Percentiles rank a stretch among this genome's conserved stretches.
phyloP scores from a whole-genome alignment of 2,329 filamentous ascomycete genomes.

The Verticillium klebahnii region DNA sequence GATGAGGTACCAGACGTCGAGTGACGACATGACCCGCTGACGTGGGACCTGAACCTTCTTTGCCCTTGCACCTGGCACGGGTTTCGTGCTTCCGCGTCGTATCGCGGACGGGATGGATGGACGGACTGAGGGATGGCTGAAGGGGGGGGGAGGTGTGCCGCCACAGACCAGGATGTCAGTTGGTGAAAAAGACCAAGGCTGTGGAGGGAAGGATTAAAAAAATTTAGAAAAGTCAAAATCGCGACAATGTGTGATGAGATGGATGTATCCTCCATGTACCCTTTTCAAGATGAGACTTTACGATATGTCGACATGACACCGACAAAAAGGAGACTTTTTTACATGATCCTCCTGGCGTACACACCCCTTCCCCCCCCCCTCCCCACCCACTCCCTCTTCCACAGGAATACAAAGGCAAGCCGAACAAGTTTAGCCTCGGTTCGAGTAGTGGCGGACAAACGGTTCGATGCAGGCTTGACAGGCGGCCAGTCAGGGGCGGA shows the following conservation, averaged over 20 bases:
- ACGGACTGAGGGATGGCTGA: neutral
- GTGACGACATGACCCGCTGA: neutral
- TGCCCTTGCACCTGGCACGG: neutral
- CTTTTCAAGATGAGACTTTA: neutral
- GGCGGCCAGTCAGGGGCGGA: neutral
- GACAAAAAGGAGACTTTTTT: neutral
- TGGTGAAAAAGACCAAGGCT: neutral
- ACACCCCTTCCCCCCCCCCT: neutral
- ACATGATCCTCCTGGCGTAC: neutral
- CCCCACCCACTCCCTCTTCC: neutral
- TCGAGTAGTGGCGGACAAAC: neutral
- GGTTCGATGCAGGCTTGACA: neutral
- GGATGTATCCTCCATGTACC: neutral
- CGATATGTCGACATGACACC: neutral
- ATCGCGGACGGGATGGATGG: neutral
- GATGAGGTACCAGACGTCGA: neutral
- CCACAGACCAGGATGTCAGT: neutral
- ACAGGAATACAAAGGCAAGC: neutral
- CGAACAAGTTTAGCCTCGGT: neutral
- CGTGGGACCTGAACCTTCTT: neutral
- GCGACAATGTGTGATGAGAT: neutral
- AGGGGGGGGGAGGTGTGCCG: neutral
- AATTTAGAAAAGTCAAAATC: neutral
- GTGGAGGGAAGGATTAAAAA: neutral
- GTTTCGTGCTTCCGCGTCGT: neutral